Percentiles rank a stretch among this genome's conserved stretches.
These are phyloP conservation scores for Apodospora peruviana DNA, from an alignment of 495 filamentous ascomycete species.

Conservation along the genomic window DNA sequence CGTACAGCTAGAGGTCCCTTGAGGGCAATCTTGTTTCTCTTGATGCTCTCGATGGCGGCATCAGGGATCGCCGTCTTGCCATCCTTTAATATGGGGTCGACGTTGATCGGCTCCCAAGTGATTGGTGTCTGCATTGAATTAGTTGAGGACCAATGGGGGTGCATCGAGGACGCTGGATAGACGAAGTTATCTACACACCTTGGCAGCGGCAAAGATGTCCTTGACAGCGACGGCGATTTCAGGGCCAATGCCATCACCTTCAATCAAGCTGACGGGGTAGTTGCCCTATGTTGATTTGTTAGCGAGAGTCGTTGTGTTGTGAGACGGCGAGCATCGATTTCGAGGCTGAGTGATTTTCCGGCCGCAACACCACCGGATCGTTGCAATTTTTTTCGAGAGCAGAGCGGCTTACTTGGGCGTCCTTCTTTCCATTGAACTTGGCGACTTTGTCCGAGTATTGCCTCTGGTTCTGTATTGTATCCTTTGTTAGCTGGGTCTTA, in stretches of 20 bases:
- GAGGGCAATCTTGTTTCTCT: conserved; percentile 88
- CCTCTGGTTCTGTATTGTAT: conserved; percentile 37
- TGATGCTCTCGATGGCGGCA: conserved; percentile 83
- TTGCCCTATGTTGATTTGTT: conserved; percentile 59
- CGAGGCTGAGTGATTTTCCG: conserved; percentile 45
- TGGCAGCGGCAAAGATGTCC: conserved; percentile 93
- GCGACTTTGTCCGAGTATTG: conserved; percentile 67
- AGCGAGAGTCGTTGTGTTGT: background rate
- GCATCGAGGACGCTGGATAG: conserved; percentile 12
- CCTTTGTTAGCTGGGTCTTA: conserved; percentile 6
- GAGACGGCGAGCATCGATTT: background rate
- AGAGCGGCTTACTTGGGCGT: conserved; percentile 67
- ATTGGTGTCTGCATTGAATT: conserved; percentile 64
- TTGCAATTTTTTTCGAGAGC: too few relatives aligned
- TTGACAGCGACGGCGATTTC: conserved; percentile 97
- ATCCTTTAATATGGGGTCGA: conserved; percentile 85
- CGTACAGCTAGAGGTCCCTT: conserved; percentile 95
- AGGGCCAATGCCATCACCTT: conserved; percentile 97
- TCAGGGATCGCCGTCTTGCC: conserved; percentile 87
- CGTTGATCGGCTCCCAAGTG: conserved; percentile 95
- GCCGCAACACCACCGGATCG: conserved; percentile 6
- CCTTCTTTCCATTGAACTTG: conserved; percentile 87
- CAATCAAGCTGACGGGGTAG: conserved; percentile 93
- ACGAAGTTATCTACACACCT: conserved; percentile 48
- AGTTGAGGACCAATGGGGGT: background rate